A percentile compares a stretch with the other conserved stretches of the same genome.
phyloP scores from a whole-genome alignment of 768 basidiomycete species.

The Mrakia frigida region DNA sequence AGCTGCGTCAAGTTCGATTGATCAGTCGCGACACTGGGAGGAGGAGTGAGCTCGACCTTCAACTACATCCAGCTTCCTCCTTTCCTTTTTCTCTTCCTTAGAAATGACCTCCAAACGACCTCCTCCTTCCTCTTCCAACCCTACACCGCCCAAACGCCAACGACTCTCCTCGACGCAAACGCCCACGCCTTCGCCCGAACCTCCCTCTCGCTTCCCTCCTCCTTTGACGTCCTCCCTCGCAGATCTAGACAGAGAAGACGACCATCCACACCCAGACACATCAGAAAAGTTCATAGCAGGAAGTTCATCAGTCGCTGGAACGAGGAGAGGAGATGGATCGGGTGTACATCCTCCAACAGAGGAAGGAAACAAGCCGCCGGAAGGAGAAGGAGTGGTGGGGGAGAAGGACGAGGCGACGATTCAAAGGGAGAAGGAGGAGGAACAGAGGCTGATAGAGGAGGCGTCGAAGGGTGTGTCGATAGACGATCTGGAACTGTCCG shows the following conservation, averaged over 20 bases:
- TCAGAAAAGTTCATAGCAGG: constrained; percentile 16
- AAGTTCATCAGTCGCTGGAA: constrained; percentile 19
- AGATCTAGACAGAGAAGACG: background rate
- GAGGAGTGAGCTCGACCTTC: background rate
- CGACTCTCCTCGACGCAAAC: constrained; percentile 11
- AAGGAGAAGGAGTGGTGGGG: constrained; percentile 2
- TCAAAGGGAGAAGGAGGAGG: constrained; percentile 37
- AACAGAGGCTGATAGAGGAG: constrained; percentile 39
- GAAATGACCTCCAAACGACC: constrained; percentile 9
- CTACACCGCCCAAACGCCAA: constrained; percentile 11
- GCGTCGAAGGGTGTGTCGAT: constrained; percentile 56
- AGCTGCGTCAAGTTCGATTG: background rate
- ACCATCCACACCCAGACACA: background rate
- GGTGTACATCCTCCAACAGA: background rate
- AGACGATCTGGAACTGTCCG: constrained; percentile 34
- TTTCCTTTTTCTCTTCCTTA: background rate
- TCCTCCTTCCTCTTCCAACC: constrained; percentile 6
- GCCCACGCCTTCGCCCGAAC: constrained; percentile 11
- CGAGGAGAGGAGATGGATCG: constrained; percentile 21
- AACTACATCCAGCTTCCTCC: background rate
- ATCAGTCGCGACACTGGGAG: background rate
- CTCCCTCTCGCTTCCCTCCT: background rate
- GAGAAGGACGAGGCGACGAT: constrained; percentile 51
- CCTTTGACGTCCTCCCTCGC: background rate
- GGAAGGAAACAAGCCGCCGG: background rate